Conservation (phyloP, 345 rosid species). For the Eucalyptus cloeziana region DNA sequence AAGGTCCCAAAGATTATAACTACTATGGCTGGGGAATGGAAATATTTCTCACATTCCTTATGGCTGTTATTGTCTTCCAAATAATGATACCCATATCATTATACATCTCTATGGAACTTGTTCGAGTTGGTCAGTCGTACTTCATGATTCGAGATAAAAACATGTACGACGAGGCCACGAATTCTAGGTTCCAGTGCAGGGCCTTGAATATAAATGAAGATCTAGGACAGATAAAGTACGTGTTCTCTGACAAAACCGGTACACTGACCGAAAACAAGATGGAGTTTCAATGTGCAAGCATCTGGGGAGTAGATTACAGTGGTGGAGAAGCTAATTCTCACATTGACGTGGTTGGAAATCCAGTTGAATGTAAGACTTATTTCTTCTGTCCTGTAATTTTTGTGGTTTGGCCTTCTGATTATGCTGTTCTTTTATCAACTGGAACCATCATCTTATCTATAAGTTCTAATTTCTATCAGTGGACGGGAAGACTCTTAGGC, state of each 20-base stretch:
- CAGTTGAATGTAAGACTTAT: conserved; percentile 46
- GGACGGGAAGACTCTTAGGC: conserved; percentile 63
- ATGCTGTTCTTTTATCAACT: not conserved
- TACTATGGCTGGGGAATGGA: conserved; percentile 96
- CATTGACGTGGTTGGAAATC: conserved; percentile 25
- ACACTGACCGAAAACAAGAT: conserved; percentile 99
- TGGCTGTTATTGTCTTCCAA: conserved; percentile 96
- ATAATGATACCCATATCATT: conserved; percentile 98
- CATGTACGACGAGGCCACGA: conserved; percentile 74
- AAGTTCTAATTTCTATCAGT: conserved; percentile 22
- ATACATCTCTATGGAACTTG: conserved; percentile 99
- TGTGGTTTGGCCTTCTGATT: not conserved
- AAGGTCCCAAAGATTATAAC: conserved; percentile 35
- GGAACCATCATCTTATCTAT: not conserved
- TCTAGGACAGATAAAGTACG: conserved; percentile 90
- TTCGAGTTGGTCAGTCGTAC: conserved; percentile 95
- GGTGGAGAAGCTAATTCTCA: conserved; percentile 23
- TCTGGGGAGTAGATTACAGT: conserved; percentile 78
- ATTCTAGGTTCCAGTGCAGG: conserved; percentile 83
- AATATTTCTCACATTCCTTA: conserved; percentile 82
- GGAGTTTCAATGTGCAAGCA: conserved; percentile 95
- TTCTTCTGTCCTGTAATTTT: not conserved
- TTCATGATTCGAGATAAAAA: conserved; percentile 75
- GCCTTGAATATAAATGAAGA: conserved; percentile 98
- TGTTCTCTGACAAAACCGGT: conserved; percentile 98